These are phyloP conservation scores for Pseudohyphozyma bogoriensis DNA, from an alignment of 768 basidiomycete species.

Conservation along the genomic window DNA sequence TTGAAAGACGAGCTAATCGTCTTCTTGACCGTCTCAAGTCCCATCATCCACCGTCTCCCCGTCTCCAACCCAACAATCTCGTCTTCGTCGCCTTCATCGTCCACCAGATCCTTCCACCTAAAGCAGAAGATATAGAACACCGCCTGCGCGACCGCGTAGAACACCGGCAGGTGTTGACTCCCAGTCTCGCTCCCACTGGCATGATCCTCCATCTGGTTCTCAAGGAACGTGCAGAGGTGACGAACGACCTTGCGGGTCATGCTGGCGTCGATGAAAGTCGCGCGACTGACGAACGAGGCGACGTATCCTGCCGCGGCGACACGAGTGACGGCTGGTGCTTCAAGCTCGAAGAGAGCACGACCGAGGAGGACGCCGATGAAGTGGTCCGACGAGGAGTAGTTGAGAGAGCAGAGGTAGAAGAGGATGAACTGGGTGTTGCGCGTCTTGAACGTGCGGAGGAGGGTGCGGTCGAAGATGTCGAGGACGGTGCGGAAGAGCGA, in stretches of 20 bases:
- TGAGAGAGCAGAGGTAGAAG: slow-evolving; percentile 89
- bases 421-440: slow-evolving; percentile 94
- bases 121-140: slow-evolving; percentile 97
- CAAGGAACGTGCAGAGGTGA: slow-evolving; percentile 78
- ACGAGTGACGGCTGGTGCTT: slow-evolving; percentile 61
- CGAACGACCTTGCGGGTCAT: slow-evolving; percentile 61
- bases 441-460: slow-evolving; percentile 91
- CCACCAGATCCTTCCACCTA: slow-evolving; percentile 73
- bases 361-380: slow-evolving; percentile 93
- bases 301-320: slow-evolving; percentile 91
- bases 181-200: background rate
- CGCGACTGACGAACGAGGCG: slow-evolving; percentile 81
- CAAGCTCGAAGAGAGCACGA: slow-evolving; percentile 59
- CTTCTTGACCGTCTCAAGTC: slow-evolving; percentile 65
- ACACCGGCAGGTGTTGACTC: slow-evolving; percentile 47
- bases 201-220: slow-evolving; percentile 59
- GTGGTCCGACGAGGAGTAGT: slow-evolving; percentile 76
- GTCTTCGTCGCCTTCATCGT: slow-evolving; percentile 47
- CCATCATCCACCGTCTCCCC: slow-evolving; percentile 69
- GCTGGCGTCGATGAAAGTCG: slow-evolving; percentile 68
- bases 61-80: slow-evolving; percentile 42
- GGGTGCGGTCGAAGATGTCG: slow-evolving; percentile 83
- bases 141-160: slow-evolving; percentile 85
- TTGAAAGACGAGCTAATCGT: slow-evolving; percentile 73
- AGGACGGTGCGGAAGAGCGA: slow-evolving; percentile 77